Conservation (phyloP, 129 eudicot species). For the Escallonia herrerae region DNA sequence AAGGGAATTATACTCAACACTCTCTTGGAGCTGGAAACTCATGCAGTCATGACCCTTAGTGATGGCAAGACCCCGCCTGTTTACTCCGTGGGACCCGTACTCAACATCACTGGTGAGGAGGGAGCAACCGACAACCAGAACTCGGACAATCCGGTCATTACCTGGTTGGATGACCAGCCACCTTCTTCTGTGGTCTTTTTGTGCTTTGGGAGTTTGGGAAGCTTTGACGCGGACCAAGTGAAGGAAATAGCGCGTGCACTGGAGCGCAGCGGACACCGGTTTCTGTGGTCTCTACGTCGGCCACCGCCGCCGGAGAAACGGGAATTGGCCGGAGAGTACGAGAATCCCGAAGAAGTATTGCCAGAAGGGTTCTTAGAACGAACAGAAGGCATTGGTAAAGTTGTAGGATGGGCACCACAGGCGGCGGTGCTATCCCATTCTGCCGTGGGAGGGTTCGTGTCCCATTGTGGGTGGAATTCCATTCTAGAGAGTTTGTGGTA, state of each 20-base stretch:
- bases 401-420: neutral
- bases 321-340: slow-evolving; percentile 7
- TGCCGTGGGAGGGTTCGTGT: neutral
- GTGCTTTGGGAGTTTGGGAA: slow-evolving; percentile 24
- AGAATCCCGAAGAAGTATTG: slow-evolving; percentile 1
- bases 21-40: slow-evolving; percentile 6
- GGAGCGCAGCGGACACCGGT: slow-evolving; percentile 15
- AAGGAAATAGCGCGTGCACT: slow-evolving; percentile 14
- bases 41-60: slow-evolving; percentile 2
- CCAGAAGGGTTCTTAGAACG: neutral
- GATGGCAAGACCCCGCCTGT: slow-evolving; percentile 10
- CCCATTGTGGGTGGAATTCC: neutral
- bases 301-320: neutral
- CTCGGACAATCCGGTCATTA: neutral
- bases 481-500: neutral
- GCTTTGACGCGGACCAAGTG: slow-evolving; percentile 6
- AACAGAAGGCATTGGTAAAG: neutral
- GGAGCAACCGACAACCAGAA: neutral
- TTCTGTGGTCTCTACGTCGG: slow-evolving; percentile 14
- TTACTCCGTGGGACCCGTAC: slow-evolving; percentile 15
- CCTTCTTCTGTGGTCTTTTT: slow-evolving; percentile 13
- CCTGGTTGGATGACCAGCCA: slow-evolving; percentile 19
- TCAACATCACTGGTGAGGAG: slow-evolving; percentile 10
- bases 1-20: slow-evolving; percentile 21
- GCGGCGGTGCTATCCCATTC: neutral